These are phyloP conservation scores for Rhodotorula babjevae DNA, from an alignment of 768 basidiomycete species.

Conservation along the genomic window DNA sequence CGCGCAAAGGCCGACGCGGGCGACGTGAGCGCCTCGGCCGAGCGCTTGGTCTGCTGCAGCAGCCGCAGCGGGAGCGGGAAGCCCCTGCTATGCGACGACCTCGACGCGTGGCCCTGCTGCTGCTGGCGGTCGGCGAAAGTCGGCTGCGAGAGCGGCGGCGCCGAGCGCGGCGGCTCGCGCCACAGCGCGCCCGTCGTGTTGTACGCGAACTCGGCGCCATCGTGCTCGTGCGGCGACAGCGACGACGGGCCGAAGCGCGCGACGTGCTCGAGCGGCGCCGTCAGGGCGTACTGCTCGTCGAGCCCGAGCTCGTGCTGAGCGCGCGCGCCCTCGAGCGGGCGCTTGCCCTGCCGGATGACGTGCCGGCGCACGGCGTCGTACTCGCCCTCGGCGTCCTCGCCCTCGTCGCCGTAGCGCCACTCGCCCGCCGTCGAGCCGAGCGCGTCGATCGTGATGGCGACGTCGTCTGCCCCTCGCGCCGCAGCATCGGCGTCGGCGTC, in stretches of 20 bases:
- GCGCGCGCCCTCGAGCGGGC: conserved; percentile 27
- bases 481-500: not conserved
- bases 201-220: conserved; percentile 12
- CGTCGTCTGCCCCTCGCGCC: not conserved
- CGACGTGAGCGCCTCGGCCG: conserved; percentile 1
- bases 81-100: not conserved
- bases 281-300: not conserved
- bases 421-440: not conserved
- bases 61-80: conserved; percentile 32
- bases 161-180: conserved; percentile 13
- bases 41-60: conserved; percentile 10
- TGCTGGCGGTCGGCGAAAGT: conserved; percentile 17
- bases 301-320: not conserved
- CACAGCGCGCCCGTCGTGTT: conserved; percentile 16
- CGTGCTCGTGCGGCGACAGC: not conserved
- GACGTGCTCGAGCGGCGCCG: not conserved
- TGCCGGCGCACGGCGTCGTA: not conserved
- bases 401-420: not conserved
- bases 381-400: not conserved
- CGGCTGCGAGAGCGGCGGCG: conserved; percentile 3
- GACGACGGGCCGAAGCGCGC: not conserved
- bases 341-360: conserved; percentile 14
- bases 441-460: conserved; percentile 11
- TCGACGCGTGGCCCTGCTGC: not conserved
- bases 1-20: conserved; percentile 4